phyloP scores from a whole-genome alignment of 2,329 filamentous ascomycete species.

The Trichoderma sp. region DNA sequence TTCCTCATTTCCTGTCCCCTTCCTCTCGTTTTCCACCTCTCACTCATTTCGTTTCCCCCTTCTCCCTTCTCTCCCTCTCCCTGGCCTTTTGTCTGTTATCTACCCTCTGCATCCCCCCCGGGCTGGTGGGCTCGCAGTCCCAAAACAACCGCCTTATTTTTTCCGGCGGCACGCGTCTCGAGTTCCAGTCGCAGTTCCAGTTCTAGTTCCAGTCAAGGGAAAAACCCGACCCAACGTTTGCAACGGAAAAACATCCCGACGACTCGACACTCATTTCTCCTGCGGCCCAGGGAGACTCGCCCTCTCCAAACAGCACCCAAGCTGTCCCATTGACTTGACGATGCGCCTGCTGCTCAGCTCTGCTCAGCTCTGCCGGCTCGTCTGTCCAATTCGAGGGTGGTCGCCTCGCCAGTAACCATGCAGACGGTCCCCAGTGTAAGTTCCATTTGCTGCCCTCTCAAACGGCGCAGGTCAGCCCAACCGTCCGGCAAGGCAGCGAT shows the following conservation, averaged over 20 bases:
- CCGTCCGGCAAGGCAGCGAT: conserved; percentile 4
- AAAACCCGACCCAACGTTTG: background rate
- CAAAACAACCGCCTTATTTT: conserved; percentile 9
- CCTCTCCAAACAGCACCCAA: conserved; percentile 7
- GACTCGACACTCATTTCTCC: background rate
- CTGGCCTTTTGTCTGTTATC: background rate
- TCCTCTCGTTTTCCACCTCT: conserved; percentile 18
- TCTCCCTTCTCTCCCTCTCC: conserved; percentile 14
- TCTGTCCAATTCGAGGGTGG: conserved; percentile 33
- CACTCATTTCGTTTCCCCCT: conserved; percentile 14
- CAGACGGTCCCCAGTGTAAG: conserved; percentile 56
- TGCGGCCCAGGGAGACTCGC: background rate
- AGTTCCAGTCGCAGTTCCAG: background rate
- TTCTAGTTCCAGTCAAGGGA: background rate
- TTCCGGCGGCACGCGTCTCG: background rate
- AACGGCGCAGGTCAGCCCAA: conserved; percentile 12
- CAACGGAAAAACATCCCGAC: background rate
- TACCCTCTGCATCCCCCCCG: background rate
- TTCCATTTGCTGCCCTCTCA: conserved; percentile 27
- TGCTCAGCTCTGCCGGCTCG: conserved; percentile 30
- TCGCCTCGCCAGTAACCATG: conserved; percentile 48
- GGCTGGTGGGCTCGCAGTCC: conserved; percentile 18
- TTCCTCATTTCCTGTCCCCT: conserved; percentile 22
- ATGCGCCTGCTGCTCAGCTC: conserved; percentile 31
- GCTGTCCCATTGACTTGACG: conserved; percentile 26